Percentiles rank a stretch among this genome's conserved stretches.
Conservation (phyloP, 2,329 filamentous ascomycete genomes). For the Lasiodiplodia sp. region DNA sequence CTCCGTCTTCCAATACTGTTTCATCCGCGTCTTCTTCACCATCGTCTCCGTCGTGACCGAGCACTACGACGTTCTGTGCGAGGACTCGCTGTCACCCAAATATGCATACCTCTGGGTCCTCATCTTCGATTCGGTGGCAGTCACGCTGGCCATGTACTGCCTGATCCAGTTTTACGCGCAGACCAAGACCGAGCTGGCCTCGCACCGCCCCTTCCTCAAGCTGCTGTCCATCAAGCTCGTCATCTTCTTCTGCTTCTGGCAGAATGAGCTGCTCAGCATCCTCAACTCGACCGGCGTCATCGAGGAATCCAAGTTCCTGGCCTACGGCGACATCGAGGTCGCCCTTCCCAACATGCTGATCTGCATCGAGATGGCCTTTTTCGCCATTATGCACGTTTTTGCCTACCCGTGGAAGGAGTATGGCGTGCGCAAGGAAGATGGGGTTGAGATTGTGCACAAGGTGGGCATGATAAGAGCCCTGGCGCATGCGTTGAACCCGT, state of each 20-base stretch:
- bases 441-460: constrained; percentile 39
- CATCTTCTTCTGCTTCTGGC: constrained; percentile 92
- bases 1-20: constrained; percentile 85
- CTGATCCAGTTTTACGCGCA: constrained; percentile 88
- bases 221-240: constrained; percentile 88
- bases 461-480: constrained; percentile 62
- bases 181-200: constrained; percentile 70
- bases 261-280: constrained; percentile 66
- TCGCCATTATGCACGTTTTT: constrained; percentile 79
- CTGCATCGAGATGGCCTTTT: constrained; percentile 85
- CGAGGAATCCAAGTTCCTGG: constrained; percentile 66
- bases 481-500: constrained; percentile 76
- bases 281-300: constrained; percentile 68
- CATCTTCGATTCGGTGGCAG: constrained; percentile 73
- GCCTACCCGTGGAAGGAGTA: constrained; percentile 83
- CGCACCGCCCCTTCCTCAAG: constrained; percentile 78
- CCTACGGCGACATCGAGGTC: constrained; percentile 78
- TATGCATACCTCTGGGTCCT: constrained; percentile 86
- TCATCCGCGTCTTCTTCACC: constrained; percentile 82
- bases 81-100: constrained; percentile 76
- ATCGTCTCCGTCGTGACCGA: constrained; percentile 78
- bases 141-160: constrained; percentile 87
- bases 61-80: constrained; percentile 75
- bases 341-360: constrained; percentile 80
- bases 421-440: constrained; percentile 53